Percentiles rank a stretch among this genome's conserved stretches.
phyloP scores from a whole-genome alignment of 495 filamentous ascomycete genomes.

The Monascus purpureus region DNA sequence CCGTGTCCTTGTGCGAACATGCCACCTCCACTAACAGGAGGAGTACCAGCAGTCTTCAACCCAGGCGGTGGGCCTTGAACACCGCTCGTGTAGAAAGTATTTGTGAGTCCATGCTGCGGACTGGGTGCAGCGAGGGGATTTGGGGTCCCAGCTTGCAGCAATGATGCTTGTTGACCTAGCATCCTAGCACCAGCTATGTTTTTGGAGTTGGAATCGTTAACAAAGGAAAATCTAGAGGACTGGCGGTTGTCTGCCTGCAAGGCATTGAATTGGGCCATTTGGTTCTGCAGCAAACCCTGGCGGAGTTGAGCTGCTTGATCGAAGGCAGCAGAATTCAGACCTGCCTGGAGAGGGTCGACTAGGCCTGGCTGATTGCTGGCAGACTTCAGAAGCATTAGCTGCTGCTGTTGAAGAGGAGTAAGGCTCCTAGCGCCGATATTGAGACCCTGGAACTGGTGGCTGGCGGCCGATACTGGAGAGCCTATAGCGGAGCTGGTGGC shows the following conservation, averaged over 20 bases:
- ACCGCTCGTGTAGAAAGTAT: slow-evolving; percentile 37
- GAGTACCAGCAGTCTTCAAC: slow-evolving; percentile 84
- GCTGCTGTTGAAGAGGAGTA: slow-evolving; percentile 70
- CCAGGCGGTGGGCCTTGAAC: slow-evolving; percentile 91
- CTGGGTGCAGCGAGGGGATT: slow-evolving; percentile 46
- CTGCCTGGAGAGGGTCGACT: slow-evolving; percentile 43
- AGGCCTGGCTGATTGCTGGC: slow-evolving; percentile 37
- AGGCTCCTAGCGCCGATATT: slow-evolving; percentile 54
- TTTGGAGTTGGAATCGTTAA: slow-evolving; percentile 70
- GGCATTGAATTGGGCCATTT: slow-evolving; percentile 34
- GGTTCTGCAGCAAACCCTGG: slow-evolving; percentile 45
- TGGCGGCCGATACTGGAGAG: slow-evolving; percentile 32
- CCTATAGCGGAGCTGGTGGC: slow-evolving; percentile 30
- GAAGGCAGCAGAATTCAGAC: slow-evolving; percentile 23
- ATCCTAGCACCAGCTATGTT: slow-evolving; percentile 70
- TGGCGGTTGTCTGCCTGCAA: slow-evolving; percentile 70
- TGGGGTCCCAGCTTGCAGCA: slow-evolving; percentile 62
- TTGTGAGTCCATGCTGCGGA: slow-evolving; percentile 28
- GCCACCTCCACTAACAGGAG: slow-evolving; percentile 62
- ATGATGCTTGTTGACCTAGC: slow-evolving; percentile 76
- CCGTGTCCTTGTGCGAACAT: slow-evolving; percentile 69
- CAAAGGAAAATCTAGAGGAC: slow-evolving; percentile 78
- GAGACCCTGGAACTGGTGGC: slow-evolving; percentile 39
- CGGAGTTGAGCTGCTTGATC: slow-evolving; percentile 28
- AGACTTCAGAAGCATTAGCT: slow-evolving; percentile 53